Percentiles rank a stretch among this genome's conserved stretches.
phyloP scores from a whole-genome alignment of 202 grass and related monocot genomes.

The Setaria italica region DNA sequence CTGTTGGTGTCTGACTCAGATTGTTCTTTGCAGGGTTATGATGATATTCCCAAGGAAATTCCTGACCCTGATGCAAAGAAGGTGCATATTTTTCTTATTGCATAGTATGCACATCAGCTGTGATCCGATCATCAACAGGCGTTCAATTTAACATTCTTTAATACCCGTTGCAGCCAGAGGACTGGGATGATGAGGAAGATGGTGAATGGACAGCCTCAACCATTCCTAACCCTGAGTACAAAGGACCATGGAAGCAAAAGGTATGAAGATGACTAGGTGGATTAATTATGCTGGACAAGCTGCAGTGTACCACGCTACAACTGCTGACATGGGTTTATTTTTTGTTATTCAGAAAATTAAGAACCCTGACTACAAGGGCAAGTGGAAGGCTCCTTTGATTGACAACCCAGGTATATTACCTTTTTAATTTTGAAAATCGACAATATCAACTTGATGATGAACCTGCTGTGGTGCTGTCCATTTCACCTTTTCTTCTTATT shows the following conservation, averaged over 20 bases:
- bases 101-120: not conserved
- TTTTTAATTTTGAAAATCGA: not conserved
- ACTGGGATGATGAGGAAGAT: constrained; percentile 91
- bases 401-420: constrained; percentile 73
- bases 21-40: constrained; percentile 66
- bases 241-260: constrained; percentile 81
- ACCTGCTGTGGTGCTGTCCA: not conserved
- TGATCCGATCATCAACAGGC: not conserved
- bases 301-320: not conserved
- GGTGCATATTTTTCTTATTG: constrained; percentile 35
- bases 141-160: constrained; percentile 5
- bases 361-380: constrained; percentile 92
- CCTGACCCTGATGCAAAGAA: constrained; percentile 73
- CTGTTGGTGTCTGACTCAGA: constrained; percentile 27
- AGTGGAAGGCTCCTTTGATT: constrained; percentile 95
- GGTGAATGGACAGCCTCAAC: constrained; percentile 83
- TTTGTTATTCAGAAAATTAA: constrained; percentile 83
- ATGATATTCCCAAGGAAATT: constrained; percentile 84
- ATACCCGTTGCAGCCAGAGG: constrained; percentile 60
- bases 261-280: constrained; percentile 33
- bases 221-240: constrained; percentile 87
- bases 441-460: not conserved
- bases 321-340: constrained; percentile 27
- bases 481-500: not conserved
- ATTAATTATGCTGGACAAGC: not conserved